Conservation (phyloP, 2,329 filamentous ascomycete genomes). For the Diaporthe citriasiana region DNA sequence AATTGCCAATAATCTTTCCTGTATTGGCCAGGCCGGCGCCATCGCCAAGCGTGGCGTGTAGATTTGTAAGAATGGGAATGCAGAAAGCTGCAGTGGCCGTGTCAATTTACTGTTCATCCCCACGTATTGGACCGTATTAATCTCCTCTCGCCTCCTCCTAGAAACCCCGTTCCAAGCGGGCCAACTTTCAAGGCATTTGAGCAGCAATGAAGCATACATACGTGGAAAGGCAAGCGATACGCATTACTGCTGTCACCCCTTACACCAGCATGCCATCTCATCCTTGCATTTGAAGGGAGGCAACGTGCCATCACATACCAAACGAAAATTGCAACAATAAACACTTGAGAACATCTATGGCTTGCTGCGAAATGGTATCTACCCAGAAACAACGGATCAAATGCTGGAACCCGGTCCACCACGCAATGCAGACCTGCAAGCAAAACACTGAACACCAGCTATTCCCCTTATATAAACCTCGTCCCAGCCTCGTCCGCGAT, state of each 20-base stretch:
- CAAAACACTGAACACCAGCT: constrained; percentile 9
- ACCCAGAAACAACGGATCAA: constrained; percentile 4
- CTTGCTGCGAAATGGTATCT: constrained; percentile 33
- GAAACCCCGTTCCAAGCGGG: neutral
- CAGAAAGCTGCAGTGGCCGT: neutral
- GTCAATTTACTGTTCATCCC: neutral
- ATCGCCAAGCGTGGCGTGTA: neutral
- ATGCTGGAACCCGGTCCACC: neutral
- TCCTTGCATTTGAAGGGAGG: neutral
- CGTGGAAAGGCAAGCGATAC: neutral
- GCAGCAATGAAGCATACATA: neutral
- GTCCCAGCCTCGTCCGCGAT: constrained; percentile 53
- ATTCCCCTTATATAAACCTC: constrained; percentile 49
- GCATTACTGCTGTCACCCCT: too few species aligned
- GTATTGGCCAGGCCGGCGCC: neutral
- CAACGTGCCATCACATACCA: neutral
- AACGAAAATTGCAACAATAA: neutral
- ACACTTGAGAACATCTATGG: neutral
- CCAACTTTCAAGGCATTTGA: neutral
- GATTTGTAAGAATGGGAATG: neutral
- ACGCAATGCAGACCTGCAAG: constrained; percentile 3
- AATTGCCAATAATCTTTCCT: neutral
- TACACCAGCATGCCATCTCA: neutral
- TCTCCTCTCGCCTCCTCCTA: neutral
- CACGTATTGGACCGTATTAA: neutral